phyloP scores from a whole-genome alignment of 2,329 filamentous ascomycete genomes.

The Hymenoscyphus scutula region DNA sequence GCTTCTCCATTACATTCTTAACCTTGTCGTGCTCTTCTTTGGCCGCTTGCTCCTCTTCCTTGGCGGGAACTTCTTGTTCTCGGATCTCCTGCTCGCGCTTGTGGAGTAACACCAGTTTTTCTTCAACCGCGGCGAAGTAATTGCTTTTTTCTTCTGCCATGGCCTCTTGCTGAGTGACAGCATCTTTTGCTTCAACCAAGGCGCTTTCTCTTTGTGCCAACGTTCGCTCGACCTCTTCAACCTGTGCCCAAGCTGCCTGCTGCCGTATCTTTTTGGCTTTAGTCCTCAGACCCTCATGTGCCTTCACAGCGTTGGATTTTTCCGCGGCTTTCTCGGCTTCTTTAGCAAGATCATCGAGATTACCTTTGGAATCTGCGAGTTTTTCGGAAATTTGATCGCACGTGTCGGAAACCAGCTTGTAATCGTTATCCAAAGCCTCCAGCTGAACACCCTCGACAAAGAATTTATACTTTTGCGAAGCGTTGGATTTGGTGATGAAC shows the following conservation, averaged over 20 bases:
- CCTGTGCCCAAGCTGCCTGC: conserved; percentile 81
- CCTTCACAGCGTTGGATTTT: conserved; percentile 63
- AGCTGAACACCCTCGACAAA: conserved; percentile 94
- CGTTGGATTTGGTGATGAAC: conserved; percentile 82
- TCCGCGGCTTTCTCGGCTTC: conserved; percentile 60
- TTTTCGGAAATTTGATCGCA: conserved; percentile 70
- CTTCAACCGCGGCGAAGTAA: conserved; percentile 34
- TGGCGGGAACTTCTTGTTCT: conserved; percentile 41
- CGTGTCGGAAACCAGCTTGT: conserved; percentile 76
- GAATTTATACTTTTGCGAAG: conserved; percentile 89
- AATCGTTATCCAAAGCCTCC: conserved; percentile 88
- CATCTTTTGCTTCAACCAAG: conserved; percentile 36
- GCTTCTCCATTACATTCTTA: conserved; percentile 51
- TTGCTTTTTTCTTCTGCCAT: conserved; percentile 50
- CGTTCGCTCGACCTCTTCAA: conserved; percentile 68
- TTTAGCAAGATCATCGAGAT: conserved; percentile 59
- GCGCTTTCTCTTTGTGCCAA: conserved; percentile 44
- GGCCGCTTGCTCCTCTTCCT: conserved; percentile 46
- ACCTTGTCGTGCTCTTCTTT: conserved; percentile 53
- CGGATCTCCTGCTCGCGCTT: conserved; percentile 23
- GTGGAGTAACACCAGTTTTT: conserved; percentile 38
- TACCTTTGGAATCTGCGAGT: conserved; percentile 58
- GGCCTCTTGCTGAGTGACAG: conserved; percentile 40
- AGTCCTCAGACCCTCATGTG: conserved; percentile 62
- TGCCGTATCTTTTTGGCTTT: conserved; percentile 53